Base-by-base conservation (phyloP, 306 rosid species). In the Prunus mongolica region DNA sequence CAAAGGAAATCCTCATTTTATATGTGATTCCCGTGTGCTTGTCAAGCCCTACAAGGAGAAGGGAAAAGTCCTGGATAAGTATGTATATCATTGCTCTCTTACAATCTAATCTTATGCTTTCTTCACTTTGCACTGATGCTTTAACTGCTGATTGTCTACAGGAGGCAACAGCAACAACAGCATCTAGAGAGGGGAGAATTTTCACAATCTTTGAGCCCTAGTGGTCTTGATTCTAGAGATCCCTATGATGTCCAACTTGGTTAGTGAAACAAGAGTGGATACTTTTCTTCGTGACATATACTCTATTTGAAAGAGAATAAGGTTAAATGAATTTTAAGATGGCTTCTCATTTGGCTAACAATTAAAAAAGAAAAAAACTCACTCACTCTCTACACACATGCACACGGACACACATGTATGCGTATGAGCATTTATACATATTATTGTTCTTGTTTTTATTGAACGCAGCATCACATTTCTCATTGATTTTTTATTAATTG, bases 31-130 rank as follows among this genome's bases (percentile, higher is more conserved):
- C 2, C 97, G 98, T 3, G 98, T 95, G 12, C 98, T 95, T 71
- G 98, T 95, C 70, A 95, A 95, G 87, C 97, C 98, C 50, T 95
- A 95, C 83, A 95, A 95, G 92, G 98, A 95, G 89, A 95, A 95
- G 83, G 98, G 98, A 45, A 95, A 95, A 89, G 66, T 89, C 76
- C 87, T 88, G 20, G 98, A 95, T 22, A 95, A 90, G 98, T 95
- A 88, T 73, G 86, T 51, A 12, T 38, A 28, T 5, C 20, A 25
- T 66, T 67, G 22, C 71, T 58, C 38, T 18, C 38, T 46, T n/a
- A n/a, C 6, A 13, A 12, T 68, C 38, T 55, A 38, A n/a, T 1
- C 65, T 12, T 12, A 46, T 27, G 20, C 13, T 12, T 60, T 22
- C 6, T 62, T 56, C 25, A 10, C 14, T 5, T 34, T 45, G 45